phyloP scores from a whole-genome alignment of 139 green algal species.

The Haematococcus sp. region DNA sequence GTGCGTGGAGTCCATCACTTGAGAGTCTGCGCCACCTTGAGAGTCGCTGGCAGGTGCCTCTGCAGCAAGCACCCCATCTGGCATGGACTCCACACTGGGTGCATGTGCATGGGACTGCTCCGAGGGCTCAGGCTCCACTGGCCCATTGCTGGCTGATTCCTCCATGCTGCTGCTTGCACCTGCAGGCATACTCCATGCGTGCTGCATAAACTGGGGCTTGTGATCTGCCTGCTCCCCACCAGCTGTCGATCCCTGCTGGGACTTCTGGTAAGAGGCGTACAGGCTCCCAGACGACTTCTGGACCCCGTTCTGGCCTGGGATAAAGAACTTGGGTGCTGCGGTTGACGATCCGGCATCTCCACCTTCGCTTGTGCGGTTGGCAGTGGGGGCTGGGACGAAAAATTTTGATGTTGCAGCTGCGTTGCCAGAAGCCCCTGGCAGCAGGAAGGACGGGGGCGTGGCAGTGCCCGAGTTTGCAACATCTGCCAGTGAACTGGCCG shows the following conservation, averaged over 20 bases:
- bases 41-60: neutral
- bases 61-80: neutral
- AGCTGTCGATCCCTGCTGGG: neutral
- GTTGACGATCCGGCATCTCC: neutral
- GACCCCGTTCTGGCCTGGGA: slow-evolving; percentile 6
- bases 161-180: neutral
- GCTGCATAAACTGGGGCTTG: neutral
- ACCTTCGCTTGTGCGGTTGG: too few species aligned
- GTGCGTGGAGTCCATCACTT: too few species aligned
- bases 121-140: too few species aligned
- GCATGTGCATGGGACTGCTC: too few species aligned
- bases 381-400: neutral
- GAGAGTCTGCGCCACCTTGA: too few species aligned
- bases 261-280: neutral
- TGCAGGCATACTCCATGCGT: neutral
- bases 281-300: neutral
- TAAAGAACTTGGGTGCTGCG: slow-evolving; percentile 8
- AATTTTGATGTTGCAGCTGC: neutral
- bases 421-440: neutral
- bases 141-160: too few species aligned
- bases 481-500: slow-evolving; percentile 4
- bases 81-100: too few species aligned
- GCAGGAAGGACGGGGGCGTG: neutral
- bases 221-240: neutral
- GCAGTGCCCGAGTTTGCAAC: slow-evolving; percentile 6